These are phyloP conservation scores for Mycena floridula DNA, from an alignment of 768 basidiomycete species.

Conservation along the genomic window DNA sequence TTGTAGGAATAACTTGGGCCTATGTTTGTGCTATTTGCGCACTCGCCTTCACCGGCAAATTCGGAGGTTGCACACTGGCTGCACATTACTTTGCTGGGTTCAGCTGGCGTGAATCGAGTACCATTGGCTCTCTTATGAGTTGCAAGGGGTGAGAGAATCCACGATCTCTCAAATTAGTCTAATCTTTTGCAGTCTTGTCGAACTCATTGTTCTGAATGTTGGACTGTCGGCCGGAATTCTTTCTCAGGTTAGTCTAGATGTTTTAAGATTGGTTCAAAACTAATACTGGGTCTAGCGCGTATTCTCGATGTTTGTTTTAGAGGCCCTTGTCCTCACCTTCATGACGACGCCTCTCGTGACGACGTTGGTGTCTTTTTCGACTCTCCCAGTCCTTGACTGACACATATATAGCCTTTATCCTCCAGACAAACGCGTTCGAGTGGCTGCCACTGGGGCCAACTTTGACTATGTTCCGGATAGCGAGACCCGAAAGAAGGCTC, in stretches of 20 bases:
- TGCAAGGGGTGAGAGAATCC: constrained; percentile 71
- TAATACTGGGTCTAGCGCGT: constrained; percentile 37
- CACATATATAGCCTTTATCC: too few species aligned
- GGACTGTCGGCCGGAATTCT: constrained; percentile 80
- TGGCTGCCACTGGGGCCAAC: constrained; percentile 36
- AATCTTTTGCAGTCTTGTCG: constrained; percentile 57
- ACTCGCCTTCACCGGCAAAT: constrained; percentile 84
- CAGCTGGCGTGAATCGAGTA: constrained; percentile 70
- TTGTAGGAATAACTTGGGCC: constrained; percentile 79
- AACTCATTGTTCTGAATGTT: constrained; percentile 94
- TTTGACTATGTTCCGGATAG: constrained; percentile 40
- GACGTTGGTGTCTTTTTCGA: too few species aligned
- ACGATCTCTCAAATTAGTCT: neutral
- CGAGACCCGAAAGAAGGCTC: constrained; percentile 17
- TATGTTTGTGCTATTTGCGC: constrained; percentile 76
- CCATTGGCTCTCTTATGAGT: constrained; percentile 91
- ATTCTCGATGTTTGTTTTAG: constrained; percentile 94
- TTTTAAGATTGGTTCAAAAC: neutral
- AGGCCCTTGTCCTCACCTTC: constrained; percentile 77
- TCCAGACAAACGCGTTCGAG: constrained; percentile 47
- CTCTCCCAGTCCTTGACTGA: too few species aligned
- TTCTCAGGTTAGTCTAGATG: constrained; percentile 31
- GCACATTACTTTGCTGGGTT: constrained; percentile 67
- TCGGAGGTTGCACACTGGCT: constrained; percentile 73
- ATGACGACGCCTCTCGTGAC: constrained; percentile 77